Evolutionary conservation across 257 asterid species (phyloP).

Genomic region (Knoxia roxburghii): DNA sequence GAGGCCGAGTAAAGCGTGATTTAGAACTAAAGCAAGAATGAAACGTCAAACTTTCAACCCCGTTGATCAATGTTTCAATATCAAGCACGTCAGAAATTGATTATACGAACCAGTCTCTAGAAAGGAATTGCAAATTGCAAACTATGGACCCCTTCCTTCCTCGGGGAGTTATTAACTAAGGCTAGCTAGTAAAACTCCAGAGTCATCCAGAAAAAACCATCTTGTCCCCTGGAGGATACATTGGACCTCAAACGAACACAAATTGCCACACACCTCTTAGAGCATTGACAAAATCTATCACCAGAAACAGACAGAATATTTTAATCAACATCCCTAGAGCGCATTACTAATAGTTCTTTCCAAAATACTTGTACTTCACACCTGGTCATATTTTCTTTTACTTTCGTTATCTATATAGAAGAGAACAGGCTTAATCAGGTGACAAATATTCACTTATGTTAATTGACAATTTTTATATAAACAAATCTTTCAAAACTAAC

Average conservation of each 20-base stretch:
- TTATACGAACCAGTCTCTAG: neutral
- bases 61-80: neutral
- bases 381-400: too few relatives aligned
- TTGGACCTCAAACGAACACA: neutral
- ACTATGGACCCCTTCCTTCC: neutral
- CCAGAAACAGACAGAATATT: neutral
- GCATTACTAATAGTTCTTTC: too few relatives aligned
- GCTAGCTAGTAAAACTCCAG: neutral
- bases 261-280: neutral
- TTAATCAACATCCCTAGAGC: neutral
- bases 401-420: too few relatives aligned
- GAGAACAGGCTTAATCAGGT: too few relatives aligned
- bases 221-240: neutral
- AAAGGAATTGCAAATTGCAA: neutral
- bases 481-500: neutral
- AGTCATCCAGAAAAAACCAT: neutral
- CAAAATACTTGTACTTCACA: too few relatives aligned
- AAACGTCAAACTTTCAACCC: neutral
- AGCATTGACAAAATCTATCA: neutral
- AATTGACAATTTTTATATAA: neutral
- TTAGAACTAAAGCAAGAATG: neutral
- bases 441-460: too few relatives aligned
- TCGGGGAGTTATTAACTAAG: too few relatives aligned
- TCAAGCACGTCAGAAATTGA: neutral
- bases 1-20: too few relatives aligned